Evolutionary conservation across 345 rosid species (phyloP).

Genomic region (Physaria fendleri): DNA sequence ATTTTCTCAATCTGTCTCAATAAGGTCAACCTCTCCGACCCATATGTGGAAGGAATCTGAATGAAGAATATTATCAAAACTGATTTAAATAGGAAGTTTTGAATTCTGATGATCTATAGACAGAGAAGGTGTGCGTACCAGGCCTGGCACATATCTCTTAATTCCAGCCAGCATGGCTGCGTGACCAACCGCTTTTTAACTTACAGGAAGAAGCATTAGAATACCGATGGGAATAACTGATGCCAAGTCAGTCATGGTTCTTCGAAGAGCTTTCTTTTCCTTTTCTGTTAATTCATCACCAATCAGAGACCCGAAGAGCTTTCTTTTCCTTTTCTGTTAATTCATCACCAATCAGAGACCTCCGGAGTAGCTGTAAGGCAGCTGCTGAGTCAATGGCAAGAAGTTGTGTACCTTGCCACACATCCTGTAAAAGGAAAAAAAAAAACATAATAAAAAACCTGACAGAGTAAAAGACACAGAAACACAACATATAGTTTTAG

Average conservation of each 20-base stretch:
- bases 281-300: slow-evolving; percentile 88
- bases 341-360: slow-evolving; percentile 78
- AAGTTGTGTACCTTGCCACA: slow-evolving; percentile 98
- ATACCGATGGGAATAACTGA: slow-evolving; percentile 89
- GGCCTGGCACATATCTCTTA: slow-evolving; percentile 79
- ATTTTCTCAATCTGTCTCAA: slow-evolving; percentile 89
- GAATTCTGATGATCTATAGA: slow-evolving; percentile 1
- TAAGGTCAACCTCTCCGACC: slow-evolving; percentile 82
- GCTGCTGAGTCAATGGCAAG: slow-evolving; percentile 86
- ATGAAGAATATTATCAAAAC: slow-evolving; percentile 13
- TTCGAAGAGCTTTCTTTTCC: slow-evolving; percentile 72
- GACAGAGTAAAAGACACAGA: slow-evolving; percentile 4
- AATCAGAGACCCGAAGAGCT: slow-evolving; percentile 56
- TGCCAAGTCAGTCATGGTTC: slow-evolving; percentile 94
- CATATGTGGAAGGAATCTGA: slow-evolving; percentile 95
- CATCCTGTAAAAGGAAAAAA: slow-evolving; percentile 49
- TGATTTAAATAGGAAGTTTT: neutral
- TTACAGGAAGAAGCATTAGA: slow-evolving; percentile 98
- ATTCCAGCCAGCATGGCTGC: slow-evolving; percentile 97
- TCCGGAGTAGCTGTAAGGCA: slow-evolving; percentile 62
- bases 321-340: slow-evolving; percentile 77
- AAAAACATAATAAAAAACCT: neutral
- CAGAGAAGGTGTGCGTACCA: slow-evolving; percentile 44
- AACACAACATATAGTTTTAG: neutral
- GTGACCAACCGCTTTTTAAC: slow-evolving; percentile 78